These are phyloP conservation scores for Phaeosphaeria sp. DNA, from an alignment of 2,329 filamentous ascomycete species.

Conservation along the genomic window DNA sequence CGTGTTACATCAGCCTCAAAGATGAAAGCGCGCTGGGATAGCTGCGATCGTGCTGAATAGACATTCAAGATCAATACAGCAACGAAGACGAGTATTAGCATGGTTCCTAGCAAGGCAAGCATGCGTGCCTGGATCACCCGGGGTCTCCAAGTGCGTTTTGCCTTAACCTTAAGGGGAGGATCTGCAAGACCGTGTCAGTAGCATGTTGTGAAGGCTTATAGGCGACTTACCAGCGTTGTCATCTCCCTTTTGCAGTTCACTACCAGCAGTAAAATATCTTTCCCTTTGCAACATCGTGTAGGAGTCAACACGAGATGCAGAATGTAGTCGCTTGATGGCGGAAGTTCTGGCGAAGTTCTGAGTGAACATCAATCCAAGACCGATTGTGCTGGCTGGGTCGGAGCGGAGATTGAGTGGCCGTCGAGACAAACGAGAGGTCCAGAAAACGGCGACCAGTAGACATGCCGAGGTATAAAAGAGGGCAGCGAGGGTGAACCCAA, in stretches of 20 bases:
- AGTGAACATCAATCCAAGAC: constrained; percentile 13
- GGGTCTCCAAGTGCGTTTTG: constrained; percentile 18
- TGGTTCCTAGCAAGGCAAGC: constrained; percentile 10
- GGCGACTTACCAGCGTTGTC: constrained; percentile 2
- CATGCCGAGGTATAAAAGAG: constrained; percentile 2
- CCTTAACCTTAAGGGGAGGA: constrained; percentile 1
- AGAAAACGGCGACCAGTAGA: constrained; percentile 18
- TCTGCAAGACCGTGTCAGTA: constrained; percentile 1
- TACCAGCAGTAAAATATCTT: constrained; percentile 14
- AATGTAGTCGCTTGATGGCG: constrained; percentile 13
- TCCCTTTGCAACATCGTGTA: constrained; percentile 7
- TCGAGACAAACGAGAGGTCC: constrained; percentile 7
- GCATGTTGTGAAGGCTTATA: no score
- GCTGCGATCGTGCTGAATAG: constrained; percentile 14
- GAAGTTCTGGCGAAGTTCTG: neutral
- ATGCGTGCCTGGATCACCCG: constrained; percentile 12
- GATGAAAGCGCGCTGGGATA: constrained; percentile 24
- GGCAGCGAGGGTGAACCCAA: constrained; percentile 19
- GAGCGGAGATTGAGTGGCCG: constrained; percentile 6
- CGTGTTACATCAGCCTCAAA: constrained; percentile 23
- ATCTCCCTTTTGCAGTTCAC: constrained; percentile 3
- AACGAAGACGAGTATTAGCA: constrained; percentile 11
- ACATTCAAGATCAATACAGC: constrained; percentile 15
- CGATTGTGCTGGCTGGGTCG: constrained; percentile 24
- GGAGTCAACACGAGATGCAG: constrained; percentile 7